phyloP scores from a whole-genome alignment of 805 yeast genomes.

The Candida methanosorbosa region DNA sequence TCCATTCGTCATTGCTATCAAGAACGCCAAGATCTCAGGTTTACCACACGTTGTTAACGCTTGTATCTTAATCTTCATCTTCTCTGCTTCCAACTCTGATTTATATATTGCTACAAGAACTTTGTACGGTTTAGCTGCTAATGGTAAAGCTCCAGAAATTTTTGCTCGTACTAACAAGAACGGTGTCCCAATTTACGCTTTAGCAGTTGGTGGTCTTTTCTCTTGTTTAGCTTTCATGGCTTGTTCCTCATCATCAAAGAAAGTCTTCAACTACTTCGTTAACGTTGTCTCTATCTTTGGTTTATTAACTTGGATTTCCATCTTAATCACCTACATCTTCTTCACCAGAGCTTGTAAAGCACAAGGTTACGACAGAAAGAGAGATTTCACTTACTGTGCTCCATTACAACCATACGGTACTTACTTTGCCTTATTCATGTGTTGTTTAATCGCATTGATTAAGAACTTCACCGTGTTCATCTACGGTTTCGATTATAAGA shows the following conservation, averaged over 20 bases:
- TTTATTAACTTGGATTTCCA: conserved; percentile 66
- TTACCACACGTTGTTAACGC: conserved; percentile 73
- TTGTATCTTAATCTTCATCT: conserved; percentile 65
- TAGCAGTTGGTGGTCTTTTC: conserved; percentile 42
- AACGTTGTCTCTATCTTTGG: conserved; percentile 74
- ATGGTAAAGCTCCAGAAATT: conserved; percentile 65
- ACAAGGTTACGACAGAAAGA: conserved; percentile 54
- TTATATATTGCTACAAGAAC: conserved; percentile 73
- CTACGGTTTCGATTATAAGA: conserved; percentile 45
- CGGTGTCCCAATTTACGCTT: conserved; percentile 64
- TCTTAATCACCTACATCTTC: conserved; percentile 56
- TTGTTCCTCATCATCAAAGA: conserved; percentile 44
- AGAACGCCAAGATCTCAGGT: conserved; percentile 52
- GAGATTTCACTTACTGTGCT: conserved; percentile 48
- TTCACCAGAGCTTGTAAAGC: conserved; percentile 59
- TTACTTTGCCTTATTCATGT: conserved; percentile 45
- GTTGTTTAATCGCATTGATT: conserved; percentile 47
- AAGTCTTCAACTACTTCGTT: conserved; percentile 60
- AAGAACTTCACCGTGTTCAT: conserved; percentile 71
- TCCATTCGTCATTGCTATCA: conserved; percentile 79
- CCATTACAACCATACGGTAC: conserved; percentile 67
- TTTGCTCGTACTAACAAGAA: conserved; percentile 54
- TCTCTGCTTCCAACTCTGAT: conserved; percentile 78
- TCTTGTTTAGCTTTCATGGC: conserved; percentile 66
- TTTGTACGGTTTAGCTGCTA: conserved; percentile 60